Base-by-base conservation (phyloP, 140 eudicot species). In the Ambrosia hybrid region DNA sequence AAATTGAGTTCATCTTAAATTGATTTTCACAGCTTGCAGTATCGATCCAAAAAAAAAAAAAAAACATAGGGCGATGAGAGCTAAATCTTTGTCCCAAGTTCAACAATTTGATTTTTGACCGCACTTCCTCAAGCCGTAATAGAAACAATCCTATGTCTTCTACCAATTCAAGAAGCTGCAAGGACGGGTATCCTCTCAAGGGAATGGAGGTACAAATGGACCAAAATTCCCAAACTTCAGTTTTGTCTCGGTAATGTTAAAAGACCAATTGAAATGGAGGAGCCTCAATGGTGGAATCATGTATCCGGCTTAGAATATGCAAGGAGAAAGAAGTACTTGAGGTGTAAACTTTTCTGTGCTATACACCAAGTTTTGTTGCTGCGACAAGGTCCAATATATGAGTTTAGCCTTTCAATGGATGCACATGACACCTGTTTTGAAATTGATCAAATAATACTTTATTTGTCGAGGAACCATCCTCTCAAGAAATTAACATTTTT, bases 161-260 rank as follows among this genome's bases (percentile, higher is more conserved):
- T 56, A 56, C 61, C 61, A 56, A 56, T 17, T 56, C 36, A 21
- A 6, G 61, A 16, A 2, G 36, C 61, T 6, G 61, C 61, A 16
- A 56, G 61, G 36, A 56, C 61, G 0, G 15, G 61, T 56, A 56
- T 56, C 61, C 61, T 56, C 61, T 56, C 61, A 56, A 56, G 61
- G 61, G 61, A 16, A 15, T 56, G 61, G 61, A 56, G 61, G 36
- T 56, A 56, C 13, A 56, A 6, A 56, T 56, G 61, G 61, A 56
- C 61, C 33, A 56, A 6, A 16, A 8, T 56, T 56, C 61, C 61
- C 7, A 16, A 56, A 56, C 61, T 56, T 17, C 1, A 3, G 5
- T 16, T 56, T 56, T 56, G 3, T 39, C 7, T 39, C 7, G 45
- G 6, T 39, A 39, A 3, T 39, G 45, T 39, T 39, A 39, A 39